Percentiles rank a stretch among this genome's conserved stretches.
phyloP scores from a whole-genome alignment of 352 stramenopile species.

The Plasmopara muralis region DNA sequence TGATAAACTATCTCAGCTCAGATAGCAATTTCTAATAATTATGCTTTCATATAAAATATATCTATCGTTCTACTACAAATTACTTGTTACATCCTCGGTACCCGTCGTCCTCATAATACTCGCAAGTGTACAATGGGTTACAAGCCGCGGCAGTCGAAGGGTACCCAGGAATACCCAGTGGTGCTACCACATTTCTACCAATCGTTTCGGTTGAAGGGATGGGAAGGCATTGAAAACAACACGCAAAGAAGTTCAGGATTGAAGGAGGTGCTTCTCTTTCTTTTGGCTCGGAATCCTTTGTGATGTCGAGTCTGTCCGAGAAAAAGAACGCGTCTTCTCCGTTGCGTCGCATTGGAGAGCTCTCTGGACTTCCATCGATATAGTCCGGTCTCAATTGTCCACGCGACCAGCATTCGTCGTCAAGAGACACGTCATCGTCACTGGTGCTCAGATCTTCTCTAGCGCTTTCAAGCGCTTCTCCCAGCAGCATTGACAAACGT shows the following conservation, averaged over 20 bases:
- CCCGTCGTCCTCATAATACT: constrained; percentile 50
- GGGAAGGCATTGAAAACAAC: constrained; percentile 32
- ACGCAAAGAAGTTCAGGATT: constrained; percentile 20
- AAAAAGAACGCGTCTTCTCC: constrained; percentile 20
- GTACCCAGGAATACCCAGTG: constrained; percentile 41
- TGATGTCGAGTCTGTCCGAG: no score
- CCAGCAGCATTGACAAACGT: constrained; percentile 38
- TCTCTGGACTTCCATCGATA: constrained; percentile 58
- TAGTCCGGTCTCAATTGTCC: constrained; percentile 29
- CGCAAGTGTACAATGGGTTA: constrained; percentile 39
- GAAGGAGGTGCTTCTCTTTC: constrained; percentile 1
- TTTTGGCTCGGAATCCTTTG: constrained; percentile 17
- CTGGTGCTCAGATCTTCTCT: constrained; percentile 2
- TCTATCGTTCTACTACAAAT: no score
- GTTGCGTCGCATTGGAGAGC: constrained; percentile 38
- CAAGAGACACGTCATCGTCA: constrained; percentile 8
- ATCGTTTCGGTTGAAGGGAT: constrained; percentile 8
- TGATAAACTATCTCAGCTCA: no score
- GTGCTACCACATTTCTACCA: constrained; percentile 21
- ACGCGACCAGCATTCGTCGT: constrained; percentile 6
- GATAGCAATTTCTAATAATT: no score
- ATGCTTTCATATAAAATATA: no score
- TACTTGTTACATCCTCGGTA: constrained; percentile 13
- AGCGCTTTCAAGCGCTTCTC: constrained; percentile 39
- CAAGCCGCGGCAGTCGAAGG: constrained; percentile 32